Evolutionary conservation across 257 asterid genomes (phyloP).

Genomic region (Penstemon newberryi): DNA sequence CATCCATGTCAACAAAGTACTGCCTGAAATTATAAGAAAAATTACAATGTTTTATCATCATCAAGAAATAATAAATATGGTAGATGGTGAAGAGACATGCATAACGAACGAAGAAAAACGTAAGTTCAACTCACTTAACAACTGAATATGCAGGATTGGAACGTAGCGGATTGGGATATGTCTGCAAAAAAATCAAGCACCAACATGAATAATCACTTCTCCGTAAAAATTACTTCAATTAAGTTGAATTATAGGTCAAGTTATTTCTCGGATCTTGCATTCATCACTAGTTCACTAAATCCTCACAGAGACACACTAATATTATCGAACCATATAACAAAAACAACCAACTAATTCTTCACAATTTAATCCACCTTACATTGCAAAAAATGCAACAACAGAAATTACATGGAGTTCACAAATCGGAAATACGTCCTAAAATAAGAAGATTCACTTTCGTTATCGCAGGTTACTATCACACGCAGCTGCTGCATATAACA

Average conservation of each 20-base stretch:
- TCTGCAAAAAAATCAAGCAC: conserved; percentile 38
- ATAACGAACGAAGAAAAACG: background rate
- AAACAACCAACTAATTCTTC: background rate
- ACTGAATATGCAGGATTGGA: conserved; percentile 58
- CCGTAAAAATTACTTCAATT: background rate
- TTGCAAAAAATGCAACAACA: conserved; percentile 2
- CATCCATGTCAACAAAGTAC: conserved; percentile 53
- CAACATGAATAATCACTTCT: conserved; percentile 15
- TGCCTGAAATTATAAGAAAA: conserved; percentile 45
- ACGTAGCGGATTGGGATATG: conserved; percentile 53
- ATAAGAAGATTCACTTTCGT: background rate
- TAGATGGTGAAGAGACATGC: background rate
- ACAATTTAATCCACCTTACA: background rate
- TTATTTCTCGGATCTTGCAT: background rate
- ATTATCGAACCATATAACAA: conserved; percentile 1
- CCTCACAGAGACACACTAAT: background rate
- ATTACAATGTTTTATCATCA: conserved; percentile 8
- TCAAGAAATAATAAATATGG: conserved; percentile 15
- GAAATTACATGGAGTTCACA: background rate
- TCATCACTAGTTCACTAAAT: background rate
- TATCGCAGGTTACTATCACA: background rate
- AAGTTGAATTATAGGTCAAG: background rate
- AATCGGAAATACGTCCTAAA: background rate
- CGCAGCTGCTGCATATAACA: background rate
- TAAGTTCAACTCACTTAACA: conserved; percentile 45